Evolutionary conservation across 2,329 filamentous ascomycete genomes (phyloP), one percentile per base, ranked within the genome.

Genomic region (Metarhizium rileyi): DNA sequence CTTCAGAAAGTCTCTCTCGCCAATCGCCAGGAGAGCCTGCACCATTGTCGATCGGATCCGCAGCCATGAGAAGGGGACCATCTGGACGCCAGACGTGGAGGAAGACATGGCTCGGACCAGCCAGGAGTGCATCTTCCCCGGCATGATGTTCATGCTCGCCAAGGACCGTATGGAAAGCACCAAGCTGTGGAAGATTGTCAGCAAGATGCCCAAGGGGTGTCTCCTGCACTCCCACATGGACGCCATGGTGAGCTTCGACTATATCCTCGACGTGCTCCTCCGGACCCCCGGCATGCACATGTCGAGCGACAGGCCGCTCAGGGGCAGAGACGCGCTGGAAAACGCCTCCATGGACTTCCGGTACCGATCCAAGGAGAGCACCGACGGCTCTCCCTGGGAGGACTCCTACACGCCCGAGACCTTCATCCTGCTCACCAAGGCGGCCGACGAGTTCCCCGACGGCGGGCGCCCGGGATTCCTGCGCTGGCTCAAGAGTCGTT

Each of bases 81-180:
- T 91, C 52, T 95, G 90, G 90, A 89, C 83, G 9, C 73, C 78
- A 28, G 77, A 80, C 43, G 79, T 86, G 46, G 86, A 91, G 59
- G 83, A 90, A 60, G 75, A 75, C 42, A 70, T 89, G 3, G 82
- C 84, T 3, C 76, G 78, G 55, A 70, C 80, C 50, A 71, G 68
- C n/a, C 65, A 81, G 57, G 76, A 80, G 53, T 80, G 81, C 56
- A 71, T 91, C 46, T 88, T 86, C 62, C 89, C 89, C 0, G 90
- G 90, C 10, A 95, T 95, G 85, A 93, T 95, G 86, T 96, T 95
- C 68, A 83, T 80, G 33, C 75, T 91, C 33, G 89, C 89, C 57
- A 91, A 90, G 66, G 78, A 83, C n/a, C 80, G 81, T 35, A 94
- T 95, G 81, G 88, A 95, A 67, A 75, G 75, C 57, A 95, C 88